Percentiles rank a stretch among this genome's conserved stretches.
These are phyloP conservation scores for Sphaerulina populicola DNA, from an alignment of 2,329 filamentous ascomycete genomes.

Conservation along the genomic window DNA sequence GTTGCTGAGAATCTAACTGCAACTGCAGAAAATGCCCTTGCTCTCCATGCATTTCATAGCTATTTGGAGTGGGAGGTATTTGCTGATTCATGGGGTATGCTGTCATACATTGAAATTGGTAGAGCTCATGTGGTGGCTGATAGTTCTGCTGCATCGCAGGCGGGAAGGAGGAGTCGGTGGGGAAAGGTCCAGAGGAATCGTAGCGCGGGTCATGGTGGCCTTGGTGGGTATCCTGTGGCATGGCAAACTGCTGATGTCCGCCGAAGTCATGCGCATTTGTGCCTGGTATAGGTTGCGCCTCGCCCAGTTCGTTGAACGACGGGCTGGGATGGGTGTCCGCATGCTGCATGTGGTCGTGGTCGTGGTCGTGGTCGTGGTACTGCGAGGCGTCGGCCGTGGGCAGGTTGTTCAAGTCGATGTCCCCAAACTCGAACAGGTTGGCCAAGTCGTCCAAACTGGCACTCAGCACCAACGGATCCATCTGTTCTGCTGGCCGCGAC, in stretches of 20 bases:
- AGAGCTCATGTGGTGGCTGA: constrained; percentile 28
- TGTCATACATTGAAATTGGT: constrained; percentile 35
- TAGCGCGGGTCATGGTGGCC: constrained; percentile 15
- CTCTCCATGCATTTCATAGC: constrained; percentile 63
- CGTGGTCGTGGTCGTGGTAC: constrained; percentile 24
- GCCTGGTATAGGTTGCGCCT: constrained; percentile 17
- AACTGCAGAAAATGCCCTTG: constrained; percentile 50
- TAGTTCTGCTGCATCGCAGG: constrained; percentile 23
- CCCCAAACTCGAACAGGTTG: constrained; percentile 38
- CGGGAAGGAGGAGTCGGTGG: constrained; percentile 24
- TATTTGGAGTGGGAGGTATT: constrained; percentile 71
- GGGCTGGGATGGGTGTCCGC: constrained; percentile 25
- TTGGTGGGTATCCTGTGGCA: constrained; percentile 16
- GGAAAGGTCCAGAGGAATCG: constrained; percentile 15
- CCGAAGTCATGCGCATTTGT: constrained; percentile 30
- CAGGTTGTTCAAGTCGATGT: constrained; percentile 30
- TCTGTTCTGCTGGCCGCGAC: constrained; percentile 34
- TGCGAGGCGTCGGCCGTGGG: constrained; percentile 18
- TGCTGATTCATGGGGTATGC: constrained; percentile 45
- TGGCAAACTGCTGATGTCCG: constrained; percentile 22
- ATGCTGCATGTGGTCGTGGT: constrained; percentile 18
- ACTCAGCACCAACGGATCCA: constrained; percentile 27
- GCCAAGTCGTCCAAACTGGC: constrained; percentile 38
- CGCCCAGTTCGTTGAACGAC: constrained; percentile 26
- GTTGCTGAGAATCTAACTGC: constrained; percentile 45